phyloP scores from a whole-genome alignment of 1,284 basidiomycete species.

The Naganishia cerealis region DNA sequence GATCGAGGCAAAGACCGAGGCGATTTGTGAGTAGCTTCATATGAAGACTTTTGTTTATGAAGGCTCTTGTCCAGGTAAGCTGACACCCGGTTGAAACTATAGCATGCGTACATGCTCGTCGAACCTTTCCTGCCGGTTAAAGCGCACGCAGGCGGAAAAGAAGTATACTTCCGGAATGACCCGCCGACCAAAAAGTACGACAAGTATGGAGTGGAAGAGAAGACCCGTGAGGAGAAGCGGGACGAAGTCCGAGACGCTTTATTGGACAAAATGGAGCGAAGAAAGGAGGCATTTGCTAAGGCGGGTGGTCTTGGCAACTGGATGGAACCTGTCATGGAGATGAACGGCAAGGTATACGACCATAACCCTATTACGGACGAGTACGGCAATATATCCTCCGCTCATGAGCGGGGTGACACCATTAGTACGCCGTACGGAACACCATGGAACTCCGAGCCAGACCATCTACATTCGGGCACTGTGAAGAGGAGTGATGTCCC shows the following conservation, averaged over 20 bases:
- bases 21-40: constrained; percentile 18
- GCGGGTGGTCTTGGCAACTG: constrained; percentile 32
- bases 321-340: constrained; percentile 29
- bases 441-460: constrained; percentile 23
- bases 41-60: not conserved
- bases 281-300: constrained; percentile 1
- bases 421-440: constrained; percentile 11
- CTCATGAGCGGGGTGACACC: constrained; percentile 11
- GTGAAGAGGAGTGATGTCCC: constrained; percentile 7
- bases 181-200: constrained; percentile 21
- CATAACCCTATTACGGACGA: constrained; percentile 32
- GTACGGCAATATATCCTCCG: constrained; percentile 18
- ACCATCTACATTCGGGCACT: not conserved
- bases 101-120: constrained; percentile 31
- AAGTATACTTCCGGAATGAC: constrained; percentile 2
- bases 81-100: too few relatives aligned
- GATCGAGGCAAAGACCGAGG: constrained; percentile 11
- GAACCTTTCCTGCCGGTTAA: constrained; percentile 26
- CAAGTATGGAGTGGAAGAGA: constrained; percentile 9
- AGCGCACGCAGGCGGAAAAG: constrained; percentile 23
- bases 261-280: constrained; percentile 20
- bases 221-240: constrained; percentile 17
- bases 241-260: constrained; percentile 20
- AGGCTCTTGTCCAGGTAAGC: too few relatives aligned
- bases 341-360: constrained; percentile 27